Percentiles rank a stretch among this genome's conserved stretches.
Evolutionary conservation across 1,284 basidiomycete genomes (phyloP).

Genomic region (Leucoagaricus sp.): DNA sequence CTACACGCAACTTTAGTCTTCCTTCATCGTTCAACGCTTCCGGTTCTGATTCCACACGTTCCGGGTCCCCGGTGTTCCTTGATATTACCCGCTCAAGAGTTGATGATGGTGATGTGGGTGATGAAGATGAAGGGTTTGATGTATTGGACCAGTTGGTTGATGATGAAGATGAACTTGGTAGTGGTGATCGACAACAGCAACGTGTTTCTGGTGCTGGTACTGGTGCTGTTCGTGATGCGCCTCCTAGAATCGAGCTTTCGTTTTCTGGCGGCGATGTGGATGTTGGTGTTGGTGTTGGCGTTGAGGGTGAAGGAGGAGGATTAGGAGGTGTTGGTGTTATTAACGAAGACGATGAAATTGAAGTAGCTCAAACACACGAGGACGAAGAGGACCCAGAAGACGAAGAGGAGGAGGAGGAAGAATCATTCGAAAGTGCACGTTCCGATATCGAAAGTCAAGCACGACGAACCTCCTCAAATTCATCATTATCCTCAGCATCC

Average conservation of each 20-base stretch:
- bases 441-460: too few species aligned
- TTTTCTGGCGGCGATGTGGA: too few species aligned
- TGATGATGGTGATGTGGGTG: background rate
- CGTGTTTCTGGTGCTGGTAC: too few species aligned
- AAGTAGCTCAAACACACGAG: too few species aligned
- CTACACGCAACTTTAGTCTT: background rate
- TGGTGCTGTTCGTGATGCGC: background rate
- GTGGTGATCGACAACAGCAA: background rate
- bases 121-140: background rate
- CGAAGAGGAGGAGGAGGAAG: background rate
- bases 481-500: too few species aligned
- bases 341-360: slow-evolving; percentile 6
- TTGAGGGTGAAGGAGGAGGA: too few species aligned
- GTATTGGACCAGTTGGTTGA: background rate
- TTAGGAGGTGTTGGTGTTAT: background rate
- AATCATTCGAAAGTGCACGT: too few species aligned
- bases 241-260: background rate
- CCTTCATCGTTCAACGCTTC: background rate
- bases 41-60: background rate
- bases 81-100: background rate
- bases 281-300: too few species aligned
- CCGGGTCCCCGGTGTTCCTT: background rate
- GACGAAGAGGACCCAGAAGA: background rate
- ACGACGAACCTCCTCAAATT: too few species aligned
- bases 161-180: background rate